A percentile compares a stretch with the other conserved stretches of the same genome.
Conservation (phyloP, 352 stramenopile species). For the Halophytophthora polymorphica region DNA sequence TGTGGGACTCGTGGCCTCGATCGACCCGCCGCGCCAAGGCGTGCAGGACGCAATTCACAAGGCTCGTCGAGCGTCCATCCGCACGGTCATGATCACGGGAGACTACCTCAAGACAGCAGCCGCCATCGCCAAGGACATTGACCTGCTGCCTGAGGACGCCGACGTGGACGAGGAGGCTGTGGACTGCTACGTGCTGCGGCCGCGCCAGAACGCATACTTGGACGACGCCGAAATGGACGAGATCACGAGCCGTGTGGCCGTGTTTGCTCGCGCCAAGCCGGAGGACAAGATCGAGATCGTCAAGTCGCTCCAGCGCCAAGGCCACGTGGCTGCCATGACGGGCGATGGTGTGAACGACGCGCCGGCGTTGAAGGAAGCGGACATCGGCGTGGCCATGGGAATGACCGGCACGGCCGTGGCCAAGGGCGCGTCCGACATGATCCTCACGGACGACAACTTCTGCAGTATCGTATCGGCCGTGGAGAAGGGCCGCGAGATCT, state of each 20-base stretch:
- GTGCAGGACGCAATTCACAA: constrained; percentile 60
- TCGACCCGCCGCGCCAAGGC: constrained; percentile 62
- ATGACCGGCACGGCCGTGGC: constrained; percentile 96
- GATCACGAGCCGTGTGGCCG: constrained; percentile 64
- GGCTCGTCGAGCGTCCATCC: constrained; percentile 50
- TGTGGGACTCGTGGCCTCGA: constrained; percentile 91
- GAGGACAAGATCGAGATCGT: constrained; percentile 96
- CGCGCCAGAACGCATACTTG: constrained; percentile 41
- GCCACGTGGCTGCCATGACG: constrained; percentile 92
- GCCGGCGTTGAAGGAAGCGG: constrained; percentile 93
- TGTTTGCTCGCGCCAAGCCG: constrained; percentile 96
- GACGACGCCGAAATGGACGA: constrained; percentile 78
- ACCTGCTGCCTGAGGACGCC: constrained; percentile 64
- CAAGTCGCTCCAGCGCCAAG: constrained; percentile 87
- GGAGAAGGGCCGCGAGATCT: constrained; percentile 96
- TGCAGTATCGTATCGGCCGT: constrained; percentile 96
- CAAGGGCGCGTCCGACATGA: constrained; percentile 97
- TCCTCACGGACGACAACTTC: constrained; percentile 98
- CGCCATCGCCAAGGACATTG: constrained; percentile 90
- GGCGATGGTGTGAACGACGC: constrained; percentile 98
- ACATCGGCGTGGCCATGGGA: constrained; percentile 96
- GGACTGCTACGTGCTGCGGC: constrained; percentile 62
- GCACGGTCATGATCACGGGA: constrained; percentile 91
- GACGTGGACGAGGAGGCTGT: constrained; percentile 52
- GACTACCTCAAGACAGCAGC: constrained; percentile 94